Evolutionary conservation across 202 grass and related monocot genomes (phyloP), one percentile per base, ranked within the genome.

Genomic region (Dendrocalamus latiflorus): DNA sequence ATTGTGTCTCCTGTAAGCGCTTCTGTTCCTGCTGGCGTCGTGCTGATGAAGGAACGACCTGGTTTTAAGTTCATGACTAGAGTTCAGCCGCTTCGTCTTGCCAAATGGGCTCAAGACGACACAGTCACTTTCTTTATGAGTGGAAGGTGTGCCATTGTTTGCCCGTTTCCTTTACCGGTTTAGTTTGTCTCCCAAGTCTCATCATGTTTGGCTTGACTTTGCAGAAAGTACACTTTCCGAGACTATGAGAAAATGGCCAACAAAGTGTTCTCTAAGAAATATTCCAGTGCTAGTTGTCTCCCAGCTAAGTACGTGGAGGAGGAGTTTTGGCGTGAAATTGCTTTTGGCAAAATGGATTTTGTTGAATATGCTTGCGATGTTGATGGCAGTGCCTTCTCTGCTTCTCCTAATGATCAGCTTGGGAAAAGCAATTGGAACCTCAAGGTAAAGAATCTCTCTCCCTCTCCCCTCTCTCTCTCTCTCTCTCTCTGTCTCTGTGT

Each of bases 311-410:
- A 87, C 9, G 24, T 99, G 54, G 96, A 99, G 87, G 96, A 99
- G 78, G 93, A 94, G 74, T 99, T 99, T 75, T 99, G 96, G 96
- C 96, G 81, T 39, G 96, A 99, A 89, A 96, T 99, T 85, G 83
- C 96, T 84, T 95, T 91, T 53, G 96, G 96, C 14, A 99, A 95
- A 72, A 95, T 87, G 84, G 96, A 96, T 64, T 90, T 71, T 45
- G 96, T 99, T 81, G 96, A 99, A 81, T 99, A 99, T 92, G 96
- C 96, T 33, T 99, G 96, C 43, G 96, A 99, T 79, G 87, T 99
- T 86, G 96, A 99, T 70, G 96, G 96, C n/a, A 99, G 93, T 92
- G 96, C 96, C 38, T 99, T 99, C 89, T 99, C 96, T 53, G 91
- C 93, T 85, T 92, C 93, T 78, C 74, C 85, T 53, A 81, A 69